Percentiles rank a stretch among this genome's conserved stretches.
phyloP scores from a whole-genome alignment of 2,329 filamentous ascomycete species.

The Sclerotinia sclerotiorum region DNA sequence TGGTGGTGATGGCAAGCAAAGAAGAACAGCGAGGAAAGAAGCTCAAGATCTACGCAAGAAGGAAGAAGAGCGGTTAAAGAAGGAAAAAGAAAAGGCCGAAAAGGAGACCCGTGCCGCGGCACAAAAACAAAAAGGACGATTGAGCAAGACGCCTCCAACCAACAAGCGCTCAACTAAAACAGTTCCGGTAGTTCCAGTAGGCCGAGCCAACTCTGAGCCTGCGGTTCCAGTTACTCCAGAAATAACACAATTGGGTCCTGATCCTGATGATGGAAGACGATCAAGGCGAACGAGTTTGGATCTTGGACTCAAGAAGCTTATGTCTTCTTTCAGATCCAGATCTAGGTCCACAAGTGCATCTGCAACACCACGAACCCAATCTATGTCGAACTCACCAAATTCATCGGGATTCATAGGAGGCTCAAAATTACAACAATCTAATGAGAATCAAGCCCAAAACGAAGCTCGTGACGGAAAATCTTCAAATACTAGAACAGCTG shows the following conservation, averaged over 20 bases:
- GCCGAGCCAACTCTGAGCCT: constrained; percentile 12
- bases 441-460: constrained; percentile 31
- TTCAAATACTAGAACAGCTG: not conserved
- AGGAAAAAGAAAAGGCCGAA: constrained; percentile 43
- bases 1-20: constrained; percentile 51
- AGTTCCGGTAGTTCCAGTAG: not conserved
- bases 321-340: constrained; percentile 26
- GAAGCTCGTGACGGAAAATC: constrained; percentile 14
- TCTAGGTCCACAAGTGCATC: constrained; percentile 15
- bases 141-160: constrained; percentile 39
- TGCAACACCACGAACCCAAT: not conserved
- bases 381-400: constrained; percentile 14
- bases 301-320: constrained; percentile 29
- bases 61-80: constrained; percentile 45
- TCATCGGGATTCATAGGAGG: constrained; percentile 38
- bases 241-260: not conserved
- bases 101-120: constrained; percentile 38
- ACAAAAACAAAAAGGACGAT: constrained; percentile 30
- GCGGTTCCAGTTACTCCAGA: not conserved
- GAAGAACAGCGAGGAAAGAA: constrained; percentile 47
- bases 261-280: constrained; percentile 20
- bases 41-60: constrained; percentile 45
- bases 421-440: constrained; percentile 36
- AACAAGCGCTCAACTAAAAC: constrained; percentile 25
- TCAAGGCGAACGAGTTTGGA: constrained; percentile 34